Conservation (phyloP, 2,329 filamentous ascomycete species). For the Trichoderma afroharzianum region DNA sequence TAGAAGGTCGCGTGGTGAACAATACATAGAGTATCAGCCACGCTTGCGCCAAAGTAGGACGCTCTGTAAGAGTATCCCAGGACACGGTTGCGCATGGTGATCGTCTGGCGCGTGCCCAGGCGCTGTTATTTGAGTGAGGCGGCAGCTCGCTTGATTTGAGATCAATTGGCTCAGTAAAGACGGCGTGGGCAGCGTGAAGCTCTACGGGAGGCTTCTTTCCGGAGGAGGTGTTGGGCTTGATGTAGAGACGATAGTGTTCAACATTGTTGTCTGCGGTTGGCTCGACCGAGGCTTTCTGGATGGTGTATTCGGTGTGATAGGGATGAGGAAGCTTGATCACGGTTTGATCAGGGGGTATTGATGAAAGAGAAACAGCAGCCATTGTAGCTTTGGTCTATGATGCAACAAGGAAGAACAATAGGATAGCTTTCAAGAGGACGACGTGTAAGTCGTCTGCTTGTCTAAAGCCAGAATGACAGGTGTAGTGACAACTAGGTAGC, state of each 20-base stretch:
- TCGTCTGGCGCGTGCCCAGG: conserved; percentile 54
- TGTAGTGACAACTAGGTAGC: background rate
- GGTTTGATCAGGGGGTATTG: conserved; percentile 34
- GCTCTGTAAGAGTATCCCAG: conserved; percentile 38
- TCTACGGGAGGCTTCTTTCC: conserved; percentile 28
- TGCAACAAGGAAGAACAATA: background rate
- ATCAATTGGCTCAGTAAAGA: conserved; percentile 44
- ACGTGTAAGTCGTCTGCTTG: background rate
- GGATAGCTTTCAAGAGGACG: background rate
- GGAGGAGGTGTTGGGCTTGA: conserved; percentile 26
- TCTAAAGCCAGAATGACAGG: background rate
- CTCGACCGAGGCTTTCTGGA: conserved; percentile 31
- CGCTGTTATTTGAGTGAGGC: conserved; percentile 50
- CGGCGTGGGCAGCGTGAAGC: conserved; percentile 35
- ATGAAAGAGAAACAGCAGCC: conserved; percentile 26
- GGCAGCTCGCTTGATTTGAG: conserved; percentile 49
- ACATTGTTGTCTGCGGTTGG: background rate
- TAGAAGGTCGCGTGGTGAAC: conserved; percentile 47
- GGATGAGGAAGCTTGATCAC: conserved; percentile 49
- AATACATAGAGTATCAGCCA: conserved; percentile 53
- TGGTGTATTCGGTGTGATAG: conserved; percentile 44
- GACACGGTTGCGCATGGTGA: conserved; percentile 44
- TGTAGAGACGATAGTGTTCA: conserved; percentile 35
- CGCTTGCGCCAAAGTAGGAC: conserved; percentile 47
- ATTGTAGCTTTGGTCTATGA: conserved; percentile 17